Evolutionary conservation across 768 basidiomycete genomes (phyloP).

Genomic region (Rhodotorula diobovata): DNA sequence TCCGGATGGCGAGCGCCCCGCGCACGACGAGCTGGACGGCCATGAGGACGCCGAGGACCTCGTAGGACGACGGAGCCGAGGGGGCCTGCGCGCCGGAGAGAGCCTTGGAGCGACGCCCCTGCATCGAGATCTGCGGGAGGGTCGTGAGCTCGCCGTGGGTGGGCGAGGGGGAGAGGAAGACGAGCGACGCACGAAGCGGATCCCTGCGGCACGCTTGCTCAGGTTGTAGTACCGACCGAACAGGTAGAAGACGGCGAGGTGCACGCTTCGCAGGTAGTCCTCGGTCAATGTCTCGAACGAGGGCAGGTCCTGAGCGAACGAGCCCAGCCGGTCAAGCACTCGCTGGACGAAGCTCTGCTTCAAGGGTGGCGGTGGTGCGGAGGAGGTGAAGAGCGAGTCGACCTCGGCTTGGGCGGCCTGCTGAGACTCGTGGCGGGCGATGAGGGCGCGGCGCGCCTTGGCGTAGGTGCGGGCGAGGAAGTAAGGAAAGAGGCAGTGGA

Average conservation of each 20-base stretch:
- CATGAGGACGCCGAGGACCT: constrained; percentile 44
- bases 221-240: constrained; percentile 41
- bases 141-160: too few species aligned
- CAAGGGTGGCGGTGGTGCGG: constrained; percentile 1
- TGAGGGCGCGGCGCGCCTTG: constrained; percentile 16
- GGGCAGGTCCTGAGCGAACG: constrained; percentile 32
- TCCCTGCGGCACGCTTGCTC: constrained; percentile 37
- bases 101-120: constrained; percentile 23
- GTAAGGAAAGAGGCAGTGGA: constrained; percentile 42
- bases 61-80: constrained; percentile 39
- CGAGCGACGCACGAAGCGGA: constrained; percentile 34
- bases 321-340: constrained; percentile 6
- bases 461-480: constrained; percentile 29
- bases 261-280: constrained; percentile 40
- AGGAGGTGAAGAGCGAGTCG: constrained; percentile 29
- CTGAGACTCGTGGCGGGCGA: constrained; percentile 11
- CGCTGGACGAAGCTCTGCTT: not conserved
- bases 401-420: constrained; percentile 5
- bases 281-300: constrained; percentile 40
- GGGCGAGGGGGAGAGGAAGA: not conserved
- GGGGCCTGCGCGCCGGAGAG: not conserved
- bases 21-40: constrained; percentile 40
- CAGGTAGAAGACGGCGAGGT: constrained; percentile 45
- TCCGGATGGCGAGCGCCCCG: constrained; percentile 21
- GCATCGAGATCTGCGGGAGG: constrained; percentile 32